Conservation (phyloP, 768 basidiomycete genomes). For the Lentinula detonsa region DNA sequence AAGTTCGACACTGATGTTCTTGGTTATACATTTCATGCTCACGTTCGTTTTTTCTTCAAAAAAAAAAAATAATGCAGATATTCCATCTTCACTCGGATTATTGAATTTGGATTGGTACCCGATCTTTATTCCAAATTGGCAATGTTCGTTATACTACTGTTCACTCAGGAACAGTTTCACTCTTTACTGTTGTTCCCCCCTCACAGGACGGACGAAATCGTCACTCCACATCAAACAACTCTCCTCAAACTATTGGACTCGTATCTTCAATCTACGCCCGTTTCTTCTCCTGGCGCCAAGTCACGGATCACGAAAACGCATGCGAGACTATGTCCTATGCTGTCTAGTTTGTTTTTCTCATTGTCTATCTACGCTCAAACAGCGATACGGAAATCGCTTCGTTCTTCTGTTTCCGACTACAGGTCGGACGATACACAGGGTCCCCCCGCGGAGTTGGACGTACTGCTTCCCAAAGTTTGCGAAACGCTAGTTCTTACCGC, state of each 20-base stretch:
- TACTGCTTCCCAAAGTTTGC: constrained; percentile 70
- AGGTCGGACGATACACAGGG: background rate
- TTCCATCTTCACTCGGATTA: constrained; percentile 55
- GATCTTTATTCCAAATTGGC: constrained; percentile 54
- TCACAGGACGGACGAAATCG: constrained; percentile 57
- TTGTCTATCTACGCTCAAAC: constrained; percentile 52
- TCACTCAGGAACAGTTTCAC: constrained; percentile 8
- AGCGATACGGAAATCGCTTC: constrained; percentile 45
- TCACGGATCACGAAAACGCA: constrained; percentile 29
- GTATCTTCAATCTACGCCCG: constrained; percentile 56
- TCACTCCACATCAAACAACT: constrained; percentile 83
- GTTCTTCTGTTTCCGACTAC: constrained; percentile 4
- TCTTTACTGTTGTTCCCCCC: constrained; percentile 1
- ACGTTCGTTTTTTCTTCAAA: background rate
- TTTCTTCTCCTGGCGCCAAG: constrained; percentile 17
- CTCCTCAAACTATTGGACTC: constrained; percentile 85
- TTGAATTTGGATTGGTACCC: constrained; percentile 52
- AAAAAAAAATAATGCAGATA: constrained; percentile 36
- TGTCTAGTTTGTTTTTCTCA: constrained; percentile 56
- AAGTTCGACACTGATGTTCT: constrained; percentile 10
- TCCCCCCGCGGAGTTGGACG: constrained; percentile 45
- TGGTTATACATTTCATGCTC: background rate
- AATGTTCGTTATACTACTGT: constrained; percentile 40
- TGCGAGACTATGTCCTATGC: constrained; percentile 45
- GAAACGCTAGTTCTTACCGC: constrained; percentile 75